These are phyloP conservation scores for Epichloe coenophiala DNA, from an alignment of 2,329 filamentous ascomycete genomes.

Conservation along the genomic window DNA sequence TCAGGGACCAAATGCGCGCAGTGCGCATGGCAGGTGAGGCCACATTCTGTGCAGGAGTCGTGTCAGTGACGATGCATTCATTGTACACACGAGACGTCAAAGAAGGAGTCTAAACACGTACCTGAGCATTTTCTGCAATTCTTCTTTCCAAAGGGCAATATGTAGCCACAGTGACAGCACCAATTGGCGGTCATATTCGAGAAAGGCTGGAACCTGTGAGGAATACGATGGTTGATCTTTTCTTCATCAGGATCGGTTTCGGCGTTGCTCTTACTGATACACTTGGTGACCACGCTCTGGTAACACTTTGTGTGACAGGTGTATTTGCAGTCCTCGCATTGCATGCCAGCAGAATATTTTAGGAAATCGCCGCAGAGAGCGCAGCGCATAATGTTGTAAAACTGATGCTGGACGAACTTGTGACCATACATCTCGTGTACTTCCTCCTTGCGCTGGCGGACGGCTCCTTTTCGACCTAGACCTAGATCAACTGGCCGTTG, in stretches of 20 bases:
- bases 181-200: conserved; percentile 97
- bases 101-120: conserved; percentile 25
- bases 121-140: conserved; percentile 85
- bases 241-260: conserved; percentile 97
- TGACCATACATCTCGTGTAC: conserved; percentile 98
- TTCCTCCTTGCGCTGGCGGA: conserved; percentile 95
- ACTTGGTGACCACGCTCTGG: conserved; percentile 92
- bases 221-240: conserved; percentile 98
- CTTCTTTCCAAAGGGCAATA: conserved; percentile 87
- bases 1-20: conserved; percentile 95
- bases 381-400: conserved; percentile 99
- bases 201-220: conserved; percentile 92
- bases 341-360: conserved; percentile 97
- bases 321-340: conserved; percentile 99
- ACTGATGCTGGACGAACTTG: conserved; percentile 97
- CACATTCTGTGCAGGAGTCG: conserved; percentile 53
- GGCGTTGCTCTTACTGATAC: conserved; percentile 98
- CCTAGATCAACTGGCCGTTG: conserved; percentile 74
- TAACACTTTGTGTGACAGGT: conserved; percentile 98
- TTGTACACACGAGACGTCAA: background rate
- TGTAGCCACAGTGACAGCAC: conserved; percentile 98
- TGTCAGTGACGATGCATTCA: conserved; percentile 1
- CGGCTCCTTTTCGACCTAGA: conserved; percentile 85
- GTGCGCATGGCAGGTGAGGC: conserved; percentile 76
- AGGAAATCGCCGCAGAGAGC: conserved; percentile 95